These are phyloP conservation scores for Nakazawaea populi DNA, from an alignment of 805 yeast genomes.

Conservation along the genomic window DNA sequence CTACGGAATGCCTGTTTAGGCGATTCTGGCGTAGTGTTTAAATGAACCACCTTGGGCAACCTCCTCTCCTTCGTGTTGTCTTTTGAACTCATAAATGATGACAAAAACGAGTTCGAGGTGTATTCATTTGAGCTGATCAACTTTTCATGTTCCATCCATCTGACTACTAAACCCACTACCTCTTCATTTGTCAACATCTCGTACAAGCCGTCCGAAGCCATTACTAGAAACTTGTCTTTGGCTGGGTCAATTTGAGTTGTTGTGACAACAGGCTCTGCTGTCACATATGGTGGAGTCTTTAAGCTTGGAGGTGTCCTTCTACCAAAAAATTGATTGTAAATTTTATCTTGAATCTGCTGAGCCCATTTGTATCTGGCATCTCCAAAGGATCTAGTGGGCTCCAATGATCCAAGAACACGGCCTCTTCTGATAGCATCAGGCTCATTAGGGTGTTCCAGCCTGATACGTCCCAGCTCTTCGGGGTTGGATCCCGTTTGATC, in stretches of 20 bases:
- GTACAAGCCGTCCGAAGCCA: slow-evolving; percentile 92
- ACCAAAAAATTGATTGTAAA: slow-evolving; percentile 77
- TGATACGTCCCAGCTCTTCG: slow-evolving; percentile 76
- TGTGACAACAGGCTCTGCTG: slow-evolving; percentile 91
- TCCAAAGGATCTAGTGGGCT: slow-evolving; percentile 96
- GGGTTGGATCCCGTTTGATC: slow-evolving; percentile 95
- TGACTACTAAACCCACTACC: slow-evolving; percentile 84
- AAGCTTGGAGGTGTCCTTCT: slow-evolving; percentile 67
- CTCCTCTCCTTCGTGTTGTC: slow-evolving; percentile 17
- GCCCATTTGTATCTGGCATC: slow-evolving; percentile 92
- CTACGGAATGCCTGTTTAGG: slow-evolving; percentile 74
- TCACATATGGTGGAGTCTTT: slow-evolving; percentile 92
- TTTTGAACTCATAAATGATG: not conserved
- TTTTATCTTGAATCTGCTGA: slow-evolving; percentile 60
- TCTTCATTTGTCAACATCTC: slow-evolving; percentile 91
- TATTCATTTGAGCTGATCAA: slow-evolving; percentile 48
- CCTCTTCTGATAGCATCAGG: slow-evolving; percentile 80
- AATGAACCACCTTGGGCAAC: slow-evolving; percentile 58
- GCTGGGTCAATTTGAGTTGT: slow-evolving; percentile 68
- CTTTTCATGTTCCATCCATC: slow-evolving; percentile 81
- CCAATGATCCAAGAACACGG: slow-evolving; percentile 85
- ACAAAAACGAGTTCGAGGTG: slow-evolving; percentile 27
- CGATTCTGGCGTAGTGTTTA: slow-evolving; percentile 50
- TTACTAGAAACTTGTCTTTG: slow-evolving; percentile 77
- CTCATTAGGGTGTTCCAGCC: slow-evolving; percentile 88